A percentile compares a stretch with the other conserved stretches of the same genome.
phyloP scores from a whole-genome alignment of 805 yeast genomes.

The Cyberlindnera amylophila region DNA sequence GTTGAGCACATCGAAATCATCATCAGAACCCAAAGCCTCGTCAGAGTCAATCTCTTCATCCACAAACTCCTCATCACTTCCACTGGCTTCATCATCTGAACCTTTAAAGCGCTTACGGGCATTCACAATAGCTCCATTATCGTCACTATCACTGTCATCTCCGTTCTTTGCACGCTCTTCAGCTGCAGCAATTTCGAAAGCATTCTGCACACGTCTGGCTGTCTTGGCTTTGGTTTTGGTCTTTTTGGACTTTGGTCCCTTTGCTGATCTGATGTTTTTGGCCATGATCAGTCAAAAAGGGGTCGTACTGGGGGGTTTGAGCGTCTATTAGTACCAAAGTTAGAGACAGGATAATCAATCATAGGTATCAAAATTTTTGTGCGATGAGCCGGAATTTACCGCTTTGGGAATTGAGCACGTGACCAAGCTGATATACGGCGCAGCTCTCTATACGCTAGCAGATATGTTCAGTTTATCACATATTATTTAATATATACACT shows the following conservation, averaged over 20 bases:
- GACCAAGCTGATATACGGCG: too few species aligned
- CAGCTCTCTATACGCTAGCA: too few species aligned
- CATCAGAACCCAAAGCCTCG: conserved; percentile 83
- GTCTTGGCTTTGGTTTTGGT: conserved; percentile 24
- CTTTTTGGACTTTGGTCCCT: conserved; percentile 2
- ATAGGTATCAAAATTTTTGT: conserved; percentile 1
- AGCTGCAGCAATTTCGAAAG: conserved; percentile 43
- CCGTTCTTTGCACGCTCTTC: conserved; percentile 16
- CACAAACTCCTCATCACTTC: conserved; percentile 34
- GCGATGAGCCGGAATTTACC: conserved; percentile 7
- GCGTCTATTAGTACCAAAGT: too few species aligned
- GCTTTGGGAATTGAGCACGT: not conserved
- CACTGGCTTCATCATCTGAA: conserved; percentile 26
- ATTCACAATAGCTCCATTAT: conserved; percentile 37
- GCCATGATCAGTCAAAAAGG: too few species aligned
- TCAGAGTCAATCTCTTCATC: conserved; percentile 80
- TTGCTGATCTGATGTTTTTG: too few species aligned
- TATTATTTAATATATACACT: too few species aligned
- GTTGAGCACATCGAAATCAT: conserved; percentile 59
- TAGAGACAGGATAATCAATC: too few species aligned
- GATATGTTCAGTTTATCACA: too few species aligned
- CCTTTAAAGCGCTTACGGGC: conserved; percentile 28
- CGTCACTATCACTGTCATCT: conserved; percentile 27
- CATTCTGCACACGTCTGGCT: conserved; percentile 42
- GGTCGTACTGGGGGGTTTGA: too few species aligned